Base-by-base conservation (phyloP, 176 grass and related monocot genomes). In the Raddia distichophylla region DNA sequence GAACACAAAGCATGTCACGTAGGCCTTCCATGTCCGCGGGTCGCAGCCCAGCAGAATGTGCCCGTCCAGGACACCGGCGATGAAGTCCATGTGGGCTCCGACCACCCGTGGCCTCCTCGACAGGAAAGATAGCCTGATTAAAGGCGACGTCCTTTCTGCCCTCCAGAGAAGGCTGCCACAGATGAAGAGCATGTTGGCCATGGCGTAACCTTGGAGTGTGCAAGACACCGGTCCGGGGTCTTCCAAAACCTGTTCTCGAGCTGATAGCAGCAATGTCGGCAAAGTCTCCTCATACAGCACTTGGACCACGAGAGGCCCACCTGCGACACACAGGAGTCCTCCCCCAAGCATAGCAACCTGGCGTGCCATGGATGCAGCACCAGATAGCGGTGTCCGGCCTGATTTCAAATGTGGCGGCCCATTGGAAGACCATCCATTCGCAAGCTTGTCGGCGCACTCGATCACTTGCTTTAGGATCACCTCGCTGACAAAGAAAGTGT, bases 141-240 rank as follows among this genome's bases (percentile, higher is more conserved):
- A 50, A 43, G 82, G 76, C 66, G 84, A 82, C 44, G 65, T 71
- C 51, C 68, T 79, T 71, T 88, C 83, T 4, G 86, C 67, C 71
- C 93, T 87, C 96, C 96, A 99, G 20, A 90, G 87, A 65, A 95
- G 61, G 52, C 93, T 90, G 10, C 89, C 87, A 35, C 88, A 93
- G 50, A 91, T 90, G 73, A 99, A 91, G 44, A 99, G 87, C 89
- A 95, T 86, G 71, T 99, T 95, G 74, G 96, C 91, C 84, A 95
- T 91, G 15, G 89, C 88, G 55, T 91, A 99, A 40, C 96, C 96
- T 83, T 95, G 89, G 37, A 99, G 81, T 60, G 83, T 88, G 67
- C 84, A 88, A 58, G 86, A 86, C 32, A 93, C 78, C 33, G 93
- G 86, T 11, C 88, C 71, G 52, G 76, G 60, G 33, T 83, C 64